Evolutionary conservation across 75 land plant genomes (phyloP).

Genomic region (Pinus tabuliformis): DNA sequence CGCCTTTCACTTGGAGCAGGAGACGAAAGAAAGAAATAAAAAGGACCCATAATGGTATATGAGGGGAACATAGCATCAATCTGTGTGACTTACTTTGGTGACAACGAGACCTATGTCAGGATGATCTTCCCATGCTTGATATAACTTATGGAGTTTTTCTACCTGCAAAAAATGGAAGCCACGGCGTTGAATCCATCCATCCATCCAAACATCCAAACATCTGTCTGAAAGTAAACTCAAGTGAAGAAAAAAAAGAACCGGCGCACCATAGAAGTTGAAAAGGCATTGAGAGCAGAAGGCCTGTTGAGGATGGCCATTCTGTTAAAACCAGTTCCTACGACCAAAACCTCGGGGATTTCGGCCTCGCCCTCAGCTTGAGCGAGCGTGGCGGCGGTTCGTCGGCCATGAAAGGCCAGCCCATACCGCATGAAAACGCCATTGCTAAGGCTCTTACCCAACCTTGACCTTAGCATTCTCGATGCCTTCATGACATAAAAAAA

Average conservation of each 20-base stretch:
- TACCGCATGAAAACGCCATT: not conserved
- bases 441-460: not conserved
- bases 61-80: not conserved
- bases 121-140: slow-evolving; percentile 72
- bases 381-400: not conserved
- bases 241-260: not conserved
- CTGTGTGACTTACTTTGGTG: slow-evolving; percentile 46
- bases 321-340: not conserved
- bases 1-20: not conserved
- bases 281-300: slow-evolving; percentile 1
- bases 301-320: slow-evolving; percentile 8
- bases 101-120: slow-evolving; percentile 72
- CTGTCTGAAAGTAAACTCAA: not conserved
- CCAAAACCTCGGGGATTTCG: not conserved
- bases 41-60: not conserved
- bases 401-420: not conserved
- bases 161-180: slow-evolving; percentile 29
- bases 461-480: not conserved
- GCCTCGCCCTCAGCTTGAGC: not conserved
- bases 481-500: no score
- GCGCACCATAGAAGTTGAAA: not conserved
- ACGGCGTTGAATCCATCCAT: not conserved
- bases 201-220: no score
- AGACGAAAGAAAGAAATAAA: not conserved
- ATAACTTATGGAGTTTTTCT: slow-evolving; percentile 57